Percentiles rank a stretch among this genome's conserved stretches.
Evolutionary conservation across 2,329 filamentous ascomycete genomes (phyloP).

Genomic region (Botrytis hyacinthi): DNA sequence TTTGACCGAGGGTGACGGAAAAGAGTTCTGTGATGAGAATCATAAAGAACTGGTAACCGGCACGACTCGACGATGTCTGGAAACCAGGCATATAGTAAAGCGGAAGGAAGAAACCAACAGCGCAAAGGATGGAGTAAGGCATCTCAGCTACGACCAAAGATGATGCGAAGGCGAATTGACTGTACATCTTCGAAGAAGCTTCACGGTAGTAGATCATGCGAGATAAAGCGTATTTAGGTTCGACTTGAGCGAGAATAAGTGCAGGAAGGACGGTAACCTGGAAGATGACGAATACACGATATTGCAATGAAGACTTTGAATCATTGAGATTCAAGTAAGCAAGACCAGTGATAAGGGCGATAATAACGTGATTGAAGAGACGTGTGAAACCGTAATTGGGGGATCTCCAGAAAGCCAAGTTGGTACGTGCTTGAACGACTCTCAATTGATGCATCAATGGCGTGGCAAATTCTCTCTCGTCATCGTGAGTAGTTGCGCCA

Average conservation of each 20-base stretch:
- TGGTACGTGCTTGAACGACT: conserved; percentile 69
- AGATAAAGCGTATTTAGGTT: conserved; percentile 78
- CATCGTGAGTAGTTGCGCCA: conserved; percentile 37
- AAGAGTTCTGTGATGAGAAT: conserved; percentile 81
- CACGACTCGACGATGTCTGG: conserved; percentile 58
- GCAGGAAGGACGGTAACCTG: conserved; percentile 82
- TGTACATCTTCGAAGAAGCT: conserved; percentile 82
- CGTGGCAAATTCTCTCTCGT: conserved; percentile 77
- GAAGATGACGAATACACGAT: conserved; percentile 87
- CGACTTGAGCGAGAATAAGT: conserved; percentile 78
- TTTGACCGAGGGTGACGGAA: conserved; percentile 75
- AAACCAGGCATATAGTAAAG: conserved; percentile 84
- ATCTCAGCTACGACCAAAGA: conserved; percentile 81
- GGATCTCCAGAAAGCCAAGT: conserved; percentile 78
- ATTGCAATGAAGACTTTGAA: conserved; percentile 73
- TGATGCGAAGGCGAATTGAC: conserved; percentile 71
- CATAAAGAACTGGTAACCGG: conserved; percentile 86
- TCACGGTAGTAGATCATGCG: conserved; percentile 85
- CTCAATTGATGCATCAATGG: conserved; percentile 76
- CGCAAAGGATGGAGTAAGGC: conserved; percentile 78
- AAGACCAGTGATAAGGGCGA: conserved; percentile 75
- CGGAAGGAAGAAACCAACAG: conserved; percentile 76
- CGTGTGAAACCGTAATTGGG: conserved; percentile 88
- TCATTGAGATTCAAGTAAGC: conserved; percentile 76
- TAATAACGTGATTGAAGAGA: conserved; percentile 78